These are phyloP conservation scores for Solanum commersonii DNA, from an alignment of 257 asterid genomes.

Conservation along the genomic window DNA sequence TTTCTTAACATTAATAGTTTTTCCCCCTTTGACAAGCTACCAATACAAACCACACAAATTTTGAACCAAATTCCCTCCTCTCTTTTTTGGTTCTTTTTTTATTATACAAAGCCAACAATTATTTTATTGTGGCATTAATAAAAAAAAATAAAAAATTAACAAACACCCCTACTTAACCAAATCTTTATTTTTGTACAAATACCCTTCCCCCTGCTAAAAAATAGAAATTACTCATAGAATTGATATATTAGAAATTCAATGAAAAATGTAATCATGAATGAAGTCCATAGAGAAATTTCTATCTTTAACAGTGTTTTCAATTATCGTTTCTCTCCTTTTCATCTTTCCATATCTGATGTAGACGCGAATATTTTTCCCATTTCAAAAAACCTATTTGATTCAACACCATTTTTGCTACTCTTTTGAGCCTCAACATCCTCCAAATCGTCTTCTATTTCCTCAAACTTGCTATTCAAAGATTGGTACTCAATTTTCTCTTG, in stretches of 20 bases:
- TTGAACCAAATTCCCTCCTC: not conserved
- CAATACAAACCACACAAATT: slow-evolving; percentile 19
- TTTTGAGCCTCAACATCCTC: slow-evolving; percentile 55
- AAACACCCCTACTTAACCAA: not conserved
- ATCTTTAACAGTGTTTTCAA: not conserved
- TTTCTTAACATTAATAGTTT: not conserved
- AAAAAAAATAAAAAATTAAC: not conserved
- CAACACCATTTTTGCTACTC: slow-evolving; percentile 6
- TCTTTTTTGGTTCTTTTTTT: not conserved
- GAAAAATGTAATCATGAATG: not conserved
- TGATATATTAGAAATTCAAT: not conserved
- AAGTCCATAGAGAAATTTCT: not conserved
- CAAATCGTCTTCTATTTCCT: slow-evolving; percentile 14
- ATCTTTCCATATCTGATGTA: slow-evolving; percentile 37
- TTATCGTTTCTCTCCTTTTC: not conserved
- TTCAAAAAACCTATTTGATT: slow-evolving; percentile 27
- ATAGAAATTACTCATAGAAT: not conserved
- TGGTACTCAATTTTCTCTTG: slow-evolving; percentile 35
- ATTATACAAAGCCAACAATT: slow-evolving; percentile 11
- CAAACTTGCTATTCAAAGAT: slow-evolving; percentile 16
- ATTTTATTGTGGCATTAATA: slow-evolving; percentile 13
- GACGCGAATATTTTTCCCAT: slow-evolving; percentile 15
- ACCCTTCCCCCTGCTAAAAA: not conserved
- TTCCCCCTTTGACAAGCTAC: slow-evolving; percentile 1
- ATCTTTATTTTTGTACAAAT: slow-evolving; percentile 1